Conservation (phyloP, 2,329 filamentous ascomycete genomes). For the Tympanopsis confertula region DNA sequence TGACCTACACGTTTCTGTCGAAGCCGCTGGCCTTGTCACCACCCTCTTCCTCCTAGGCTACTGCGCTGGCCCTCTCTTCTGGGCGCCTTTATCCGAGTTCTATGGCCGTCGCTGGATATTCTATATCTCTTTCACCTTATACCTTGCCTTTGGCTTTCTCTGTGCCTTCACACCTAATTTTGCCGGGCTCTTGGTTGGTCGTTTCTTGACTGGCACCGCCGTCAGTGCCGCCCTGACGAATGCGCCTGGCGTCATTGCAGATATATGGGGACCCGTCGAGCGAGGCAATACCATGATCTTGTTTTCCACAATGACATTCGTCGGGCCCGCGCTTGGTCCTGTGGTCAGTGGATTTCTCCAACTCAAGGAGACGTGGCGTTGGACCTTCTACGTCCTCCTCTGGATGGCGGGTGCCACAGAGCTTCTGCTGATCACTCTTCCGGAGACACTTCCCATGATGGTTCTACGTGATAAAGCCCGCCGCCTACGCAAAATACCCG, state of each 20-base stretch:
- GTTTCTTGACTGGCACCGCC: constrained; percentile 43
- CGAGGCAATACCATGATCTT: constrained; percentile 40
- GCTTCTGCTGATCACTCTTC: constrained; percentile 40
- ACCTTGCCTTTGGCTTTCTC: constrained; percentile 36
- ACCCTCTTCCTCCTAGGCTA: constrained; percentile 45
- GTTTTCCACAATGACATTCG: constrained; percentile 39
- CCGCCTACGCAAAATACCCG: constrained; percentile 36
- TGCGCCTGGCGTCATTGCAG: constrained; percentile 36
- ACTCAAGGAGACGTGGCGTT: constrained; percentile 39
- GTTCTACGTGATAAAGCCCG: constrained; percentile 40
- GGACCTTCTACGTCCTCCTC: constrained; percentile 35
- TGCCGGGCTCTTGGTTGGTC: constrained; percentile 35
- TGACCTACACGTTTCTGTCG: constrained; percentile 31
- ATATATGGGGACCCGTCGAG: constrained; percentile 38
- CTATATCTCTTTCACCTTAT: constrained; percentile 32
- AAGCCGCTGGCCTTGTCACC: constrained; percentile 34
- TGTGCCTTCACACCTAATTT: constrained; percentile 44
- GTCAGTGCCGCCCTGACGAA: constrained; percentile 35
- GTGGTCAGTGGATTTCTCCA: constrained; percentile 45
- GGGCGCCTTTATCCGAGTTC: constrained; percentile 44
- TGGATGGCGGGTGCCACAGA: constrained; percentile 25
- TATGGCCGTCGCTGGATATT: constrained; percentile 42
- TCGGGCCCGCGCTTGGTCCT: constrained; percentile 38
- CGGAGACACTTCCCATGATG: constrained; percentile 39
- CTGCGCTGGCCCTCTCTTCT: constrained; percentile 43